Conservation (phyloP, 2,329 filamentous ascomycete species). For the Fusarium nurragi region DNA sequence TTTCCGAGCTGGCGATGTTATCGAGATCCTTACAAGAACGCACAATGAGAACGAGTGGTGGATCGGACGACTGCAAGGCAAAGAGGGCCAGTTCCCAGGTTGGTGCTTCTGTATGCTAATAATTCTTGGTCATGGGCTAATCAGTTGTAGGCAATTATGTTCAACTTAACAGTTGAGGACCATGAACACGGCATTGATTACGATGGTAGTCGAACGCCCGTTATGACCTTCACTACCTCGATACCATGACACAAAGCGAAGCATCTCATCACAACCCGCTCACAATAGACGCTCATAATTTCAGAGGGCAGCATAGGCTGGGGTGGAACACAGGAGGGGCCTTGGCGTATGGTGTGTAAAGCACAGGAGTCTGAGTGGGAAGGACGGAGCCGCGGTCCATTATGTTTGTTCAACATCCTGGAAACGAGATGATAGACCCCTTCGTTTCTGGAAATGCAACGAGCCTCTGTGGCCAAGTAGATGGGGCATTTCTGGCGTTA, state of each 20-base stretch:
- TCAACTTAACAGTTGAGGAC: conserved; percentile 47
- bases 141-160: conserved; percentile 60
- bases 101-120: conserved; percentile 47
- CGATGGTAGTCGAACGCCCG: background rate
- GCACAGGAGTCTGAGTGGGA: background rate
- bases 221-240: conserved; percentile 18
- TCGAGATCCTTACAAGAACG: conserved; percentile 87
- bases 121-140: conserved; percentile 38
- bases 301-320: conserved; percentile 2
- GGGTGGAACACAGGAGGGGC: conserved; percentile 1
- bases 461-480: conserved; percentile 17
- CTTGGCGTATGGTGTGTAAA: conserved; percentile 14
- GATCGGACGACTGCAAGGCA: conserved; percentile 81
- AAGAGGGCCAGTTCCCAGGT: conserved; percentile 95
- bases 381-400: conserved; percentile 1
- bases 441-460: conserved; percentile 29
- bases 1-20: conserved; percentile 86
- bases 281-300: conserved; percentile 27
- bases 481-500: conserved; percentile 39
- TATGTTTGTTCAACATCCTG: conserved; percentile 7
- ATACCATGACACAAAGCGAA: conserved; percentile 24
- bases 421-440: conserved; percentile 1
- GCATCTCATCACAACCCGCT: conserved; percentile 14
- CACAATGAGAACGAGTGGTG: conserved; percentile 97
- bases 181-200: background rate